Conservation (phyloP, 179 eudicot species). For the Beta lomatogona region DNA sequence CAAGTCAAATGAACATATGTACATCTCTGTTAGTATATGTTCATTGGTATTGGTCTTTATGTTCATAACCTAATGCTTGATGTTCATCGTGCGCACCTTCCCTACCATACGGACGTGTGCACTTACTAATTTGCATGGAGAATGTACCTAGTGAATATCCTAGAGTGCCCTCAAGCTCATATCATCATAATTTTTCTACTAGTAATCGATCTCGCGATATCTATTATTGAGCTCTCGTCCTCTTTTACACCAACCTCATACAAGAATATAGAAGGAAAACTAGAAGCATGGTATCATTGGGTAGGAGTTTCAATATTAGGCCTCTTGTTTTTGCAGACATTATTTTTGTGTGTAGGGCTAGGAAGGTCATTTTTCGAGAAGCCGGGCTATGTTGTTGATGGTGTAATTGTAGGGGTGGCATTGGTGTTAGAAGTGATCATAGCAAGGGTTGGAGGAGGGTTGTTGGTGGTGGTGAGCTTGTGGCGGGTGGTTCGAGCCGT, state of each 20-base stretch:
- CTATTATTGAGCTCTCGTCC: conserved; percentile 40
- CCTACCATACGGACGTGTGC: no score
- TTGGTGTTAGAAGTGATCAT: conserved; percentile 42
- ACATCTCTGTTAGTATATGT: no score
- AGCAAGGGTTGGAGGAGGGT: conserved; percentile 47
- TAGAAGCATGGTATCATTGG: conserved; percentile 49
- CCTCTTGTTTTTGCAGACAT: conserved; percentile 32
- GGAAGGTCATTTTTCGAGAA: conserved; percentile 42
- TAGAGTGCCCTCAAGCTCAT: conserved; percentile 39
- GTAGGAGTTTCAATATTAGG: conserved; percentile 39
- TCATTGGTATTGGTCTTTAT: no score
- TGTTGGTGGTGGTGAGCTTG: conserved; percentile 50
- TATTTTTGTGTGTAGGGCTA: conserved; percentile 32
- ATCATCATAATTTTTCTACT: conserved; percentile 38
- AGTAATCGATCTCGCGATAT: conserved; percentile 34
- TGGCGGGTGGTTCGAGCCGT: conserved; percentile 53
- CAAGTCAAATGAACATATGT: no score
- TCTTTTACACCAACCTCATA: conserved; percentile 26
- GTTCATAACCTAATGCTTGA: no score
- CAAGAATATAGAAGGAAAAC: background rate
- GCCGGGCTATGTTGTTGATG: conserved; percentile 45
- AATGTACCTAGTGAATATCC: conserved; percentile 26
- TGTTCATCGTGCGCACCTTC: no score
- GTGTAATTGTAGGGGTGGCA: conserved; percentile 42
- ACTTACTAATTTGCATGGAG: no score